These are phyloP conservation scores for Neonectria faginata DNA, from an alignment of 2,329 filamentous ascomycete species.

Conservation along the genomic window DNA sequence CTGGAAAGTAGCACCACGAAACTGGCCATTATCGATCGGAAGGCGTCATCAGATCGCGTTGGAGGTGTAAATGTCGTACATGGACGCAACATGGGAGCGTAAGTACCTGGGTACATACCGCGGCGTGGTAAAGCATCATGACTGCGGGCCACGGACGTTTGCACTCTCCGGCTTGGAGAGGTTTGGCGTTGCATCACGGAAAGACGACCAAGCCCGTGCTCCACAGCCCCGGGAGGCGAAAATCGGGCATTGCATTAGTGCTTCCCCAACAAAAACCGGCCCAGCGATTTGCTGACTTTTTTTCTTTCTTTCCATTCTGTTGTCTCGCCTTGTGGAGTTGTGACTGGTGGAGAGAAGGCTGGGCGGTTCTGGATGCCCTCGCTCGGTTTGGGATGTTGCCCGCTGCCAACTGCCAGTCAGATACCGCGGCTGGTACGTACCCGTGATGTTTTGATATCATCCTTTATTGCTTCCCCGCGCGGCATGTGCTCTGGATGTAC, in stretches of 20 bases:
- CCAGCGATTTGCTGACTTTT: slow-evolving; percentile 20
- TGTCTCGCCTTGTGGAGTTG: neutral
- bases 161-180: neutral
- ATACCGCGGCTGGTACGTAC: neutral
- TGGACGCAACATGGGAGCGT: neutral
- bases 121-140: neutral
- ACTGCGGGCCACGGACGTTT: neutral
- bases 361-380: neutral
- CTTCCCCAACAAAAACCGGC: slow-evolving; percentile 47
- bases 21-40: slow-evolving; percentile 20
- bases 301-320: neutral
- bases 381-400: neutral
- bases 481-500: neutral
- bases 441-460: neutral
- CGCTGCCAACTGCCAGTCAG: neutral
- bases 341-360: neutral
- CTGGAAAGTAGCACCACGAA: slow-evolving; percentile 12
- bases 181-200: slow-evolving; percentile 1
- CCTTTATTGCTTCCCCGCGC: neutral
- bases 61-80: neutral
- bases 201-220: slow-evolving; percentile 16
- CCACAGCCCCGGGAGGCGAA: slow-evolving; percentile 35
- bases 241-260: slow-evolving; percentile 43
- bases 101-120: neutral
- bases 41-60: slow-evolving; percentile 12